These are phyloP conservation scores for Coemansia sp. DNA, from an alignment of 192 early-diverging fungal genomes.

Conservation along the genomic window DNA sequence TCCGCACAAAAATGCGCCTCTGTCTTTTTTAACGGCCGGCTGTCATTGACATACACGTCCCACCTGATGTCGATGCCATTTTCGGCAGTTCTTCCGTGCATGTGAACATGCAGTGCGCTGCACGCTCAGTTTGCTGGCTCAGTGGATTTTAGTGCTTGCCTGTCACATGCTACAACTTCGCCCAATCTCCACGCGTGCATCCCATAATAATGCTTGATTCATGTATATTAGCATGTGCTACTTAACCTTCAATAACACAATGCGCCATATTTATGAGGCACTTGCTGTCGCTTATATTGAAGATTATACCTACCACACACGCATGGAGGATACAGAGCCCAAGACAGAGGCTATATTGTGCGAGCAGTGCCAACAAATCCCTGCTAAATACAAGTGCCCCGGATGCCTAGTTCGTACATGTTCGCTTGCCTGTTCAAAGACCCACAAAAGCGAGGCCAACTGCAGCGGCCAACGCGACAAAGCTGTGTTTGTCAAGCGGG, in stretches of 20 bases:
- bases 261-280: no score
- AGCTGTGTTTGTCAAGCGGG: conserved; percentile 60
- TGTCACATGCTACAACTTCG: no score
- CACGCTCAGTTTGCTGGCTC: no score
- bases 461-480: conserved; percentile 67
- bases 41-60: no score
- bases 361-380: conserved; percentile 47
- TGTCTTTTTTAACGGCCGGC: not conserved
- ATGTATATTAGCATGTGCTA: no score
- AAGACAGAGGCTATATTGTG: conserved; percentile 11
- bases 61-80: no score
- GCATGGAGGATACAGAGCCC: not conserved
- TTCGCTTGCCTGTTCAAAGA: conserved; percentile 64
- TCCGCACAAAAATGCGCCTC: not conserved
- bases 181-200: no score
- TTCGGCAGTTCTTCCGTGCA: not conserved
- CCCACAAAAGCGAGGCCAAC: conserved; percentile 59
- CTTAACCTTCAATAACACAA: no score
- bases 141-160: no score
- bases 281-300: no score
- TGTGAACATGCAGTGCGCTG: not conserved
- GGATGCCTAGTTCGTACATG: conserved; percentile 64
- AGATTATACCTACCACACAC: not conserved
- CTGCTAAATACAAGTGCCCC: conserved; percentile 70
- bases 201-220: no score